phyloP scores from a whole-genome alignment of 768 basidiomycete species.

The Termitomyces sp. region DNA sequence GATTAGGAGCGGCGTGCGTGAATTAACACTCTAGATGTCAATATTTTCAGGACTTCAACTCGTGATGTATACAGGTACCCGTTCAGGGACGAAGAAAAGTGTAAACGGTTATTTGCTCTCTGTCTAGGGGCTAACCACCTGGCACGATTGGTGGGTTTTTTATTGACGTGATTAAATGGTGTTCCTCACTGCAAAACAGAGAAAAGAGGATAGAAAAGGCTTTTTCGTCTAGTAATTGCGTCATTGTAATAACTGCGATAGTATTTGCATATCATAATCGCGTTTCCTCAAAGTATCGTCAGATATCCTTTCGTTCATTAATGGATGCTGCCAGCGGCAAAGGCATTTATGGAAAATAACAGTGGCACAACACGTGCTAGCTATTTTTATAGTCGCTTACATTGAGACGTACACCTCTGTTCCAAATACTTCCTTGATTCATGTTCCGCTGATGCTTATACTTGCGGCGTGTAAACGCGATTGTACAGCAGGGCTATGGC shows the following conservation, averaged over 20 bases:
- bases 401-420: constrained; percentile 29
- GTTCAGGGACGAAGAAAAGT: constrained; percentile 24
- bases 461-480: constrained; percentile 27
- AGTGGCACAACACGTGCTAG: no score
- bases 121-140: constrained; percentile 23
- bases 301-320: background rate
- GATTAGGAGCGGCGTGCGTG: constrained; percentile 29
- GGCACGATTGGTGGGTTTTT: constrained; percentile 12
- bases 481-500: constrained; percentile 33
- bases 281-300: background rate
- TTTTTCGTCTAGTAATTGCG: constrained; percentile 8
- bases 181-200: constrained; percentile 1
- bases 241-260: background rate
- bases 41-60: background rate
- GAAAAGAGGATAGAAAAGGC: constrained; percentile 17
- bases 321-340: background rate
- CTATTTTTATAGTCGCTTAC: background rate
- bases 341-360: no score
- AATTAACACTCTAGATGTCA: background rate
- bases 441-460: constrained; percentile 31
- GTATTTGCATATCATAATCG: background rate
- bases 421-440: constrained; percentile 43
- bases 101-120: constrained; percentile 23
- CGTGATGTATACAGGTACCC: constrained; percentile 19
- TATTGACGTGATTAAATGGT: background rate